Percentiles rank a stretch among this genome's conserved stretches.
These are phyloP conservation scores for Phtheirospermum japonicum DNA, from an alignment of 257 asterid species.

Conservation along the genomic window DNA sequence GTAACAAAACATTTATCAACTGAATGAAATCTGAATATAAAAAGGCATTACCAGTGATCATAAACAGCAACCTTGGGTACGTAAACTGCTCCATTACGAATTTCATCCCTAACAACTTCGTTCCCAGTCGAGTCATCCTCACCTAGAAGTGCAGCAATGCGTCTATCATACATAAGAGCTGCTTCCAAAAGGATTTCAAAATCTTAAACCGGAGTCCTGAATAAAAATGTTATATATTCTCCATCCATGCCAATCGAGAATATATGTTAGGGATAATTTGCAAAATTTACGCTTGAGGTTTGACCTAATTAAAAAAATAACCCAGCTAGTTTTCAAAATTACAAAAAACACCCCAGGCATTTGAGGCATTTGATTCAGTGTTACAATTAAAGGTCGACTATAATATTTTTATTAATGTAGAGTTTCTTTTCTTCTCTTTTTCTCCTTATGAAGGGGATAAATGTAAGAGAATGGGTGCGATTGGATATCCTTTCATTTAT, in stretches of 20 bases:
- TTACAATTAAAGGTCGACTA: not conserved
- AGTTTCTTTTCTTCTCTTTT: not conserved
- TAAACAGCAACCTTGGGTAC: conserved; percentile 84
- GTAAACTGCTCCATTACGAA: conserved; percentile 53
- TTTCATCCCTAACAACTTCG: conserved; percentile 65
- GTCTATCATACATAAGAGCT: conserved; percentile 93
- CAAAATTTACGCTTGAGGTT: not conserved
- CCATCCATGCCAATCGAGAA: conserved; percentile 25
- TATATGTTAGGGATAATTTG: not conserved
- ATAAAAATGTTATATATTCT: conserved; percentile 21
- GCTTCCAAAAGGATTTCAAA: conserved; percentile 91
- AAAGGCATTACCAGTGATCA: conserved; percentile 73
- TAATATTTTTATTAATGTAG: not conserved
- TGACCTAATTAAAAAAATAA: not conserved
- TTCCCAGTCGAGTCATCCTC: conserved; percentile 69
- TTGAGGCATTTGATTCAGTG: not conserved
- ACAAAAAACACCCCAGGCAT: not conserved
- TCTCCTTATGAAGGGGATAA: not conserved
- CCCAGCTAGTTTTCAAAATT: not conserved
- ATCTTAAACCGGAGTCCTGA: conserved; percentile 97
- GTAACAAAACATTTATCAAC: not conserved
- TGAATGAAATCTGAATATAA: conserved; percentile 1
- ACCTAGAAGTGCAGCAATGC: conserved; percentile 72
- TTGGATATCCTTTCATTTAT: too few species aligned
- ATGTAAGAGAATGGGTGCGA: not conserved